A percentile compares a stretch with the other conserved stretches of the same genome.
phyloP scores from a whole-genome alignment of 2,329 filamentous ascomycete genomes.

The Arachnomyces sp. region DNA sequence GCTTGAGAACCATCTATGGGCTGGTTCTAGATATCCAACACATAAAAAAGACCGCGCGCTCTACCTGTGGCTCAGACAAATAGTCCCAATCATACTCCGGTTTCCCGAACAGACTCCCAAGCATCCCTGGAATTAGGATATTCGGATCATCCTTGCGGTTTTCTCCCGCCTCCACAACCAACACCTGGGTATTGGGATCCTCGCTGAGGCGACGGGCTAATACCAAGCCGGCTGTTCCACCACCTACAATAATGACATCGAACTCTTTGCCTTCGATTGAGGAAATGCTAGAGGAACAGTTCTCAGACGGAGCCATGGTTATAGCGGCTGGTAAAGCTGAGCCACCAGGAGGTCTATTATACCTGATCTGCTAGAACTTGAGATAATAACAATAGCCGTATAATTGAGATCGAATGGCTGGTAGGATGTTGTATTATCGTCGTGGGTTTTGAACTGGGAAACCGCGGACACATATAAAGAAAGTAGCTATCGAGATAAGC shows the following conservation, averaged over 20 bases:
- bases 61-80: slow-evolving; percentile 18
- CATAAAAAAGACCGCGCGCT: slow-evolving; percentile 3
- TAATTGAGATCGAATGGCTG: too few species aligned
- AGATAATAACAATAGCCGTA: too few species aligned
- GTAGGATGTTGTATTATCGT: too few species aligned
- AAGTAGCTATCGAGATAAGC: too few species aligned
- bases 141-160: slow-evolving; percentile 14
- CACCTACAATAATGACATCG: slow-evolving; percentile 3
- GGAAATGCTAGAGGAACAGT: too few species aligned
- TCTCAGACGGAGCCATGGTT: too few species aligned
- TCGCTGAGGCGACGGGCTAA: not conserved
- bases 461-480: too few species aligned
- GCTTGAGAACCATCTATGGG: not conserved
- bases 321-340: too few species aligned
- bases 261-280: not conserved
- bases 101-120: slow-evolving; percentile 14
- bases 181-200: not conserved
- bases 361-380: too few species aligned
- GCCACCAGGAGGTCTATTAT: too few species aligned
- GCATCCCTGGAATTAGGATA: slow-evolving; percentile 13
- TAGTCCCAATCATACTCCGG: slow-evolving; percentile 22
- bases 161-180: slow-evolving; percentile 4
- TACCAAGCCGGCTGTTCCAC: slow-evolving; percentile 1
- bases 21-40: slow-evolving; percentile 5
- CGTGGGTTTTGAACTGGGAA: too few species aligned